Conservation (phyloP, 169 alveolate genomes). For the Neospora caninum region DNA sequence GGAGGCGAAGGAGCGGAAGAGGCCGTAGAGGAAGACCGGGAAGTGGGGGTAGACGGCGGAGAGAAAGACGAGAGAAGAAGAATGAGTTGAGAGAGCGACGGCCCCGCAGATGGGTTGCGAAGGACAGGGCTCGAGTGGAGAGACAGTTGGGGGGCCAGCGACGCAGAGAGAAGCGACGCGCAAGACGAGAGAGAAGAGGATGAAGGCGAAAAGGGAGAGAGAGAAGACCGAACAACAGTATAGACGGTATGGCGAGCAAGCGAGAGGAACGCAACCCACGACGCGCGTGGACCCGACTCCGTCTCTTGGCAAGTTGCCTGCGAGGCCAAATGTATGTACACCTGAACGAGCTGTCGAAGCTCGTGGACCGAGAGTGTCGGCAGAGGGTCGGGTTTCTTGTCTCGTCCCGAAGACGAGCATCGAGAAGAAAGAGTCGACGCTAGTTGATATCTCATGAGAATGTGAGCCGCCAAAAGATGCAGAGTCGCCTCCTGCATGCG, state of each 20-base stretch:
- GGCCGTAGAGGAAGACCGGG: not conserved
- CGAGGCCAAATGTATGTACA: not conserved
- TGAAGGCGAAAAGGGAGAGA: not conserved
- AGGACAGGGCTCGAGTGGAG: not conserved
- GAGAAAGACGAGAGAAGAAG: not conserved
- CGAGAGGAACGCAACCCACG: not conserved
- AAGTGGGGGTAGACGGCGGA: not conserved
- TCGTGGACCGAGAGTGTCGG: not conserved
- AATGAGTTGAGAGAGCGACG: not conserved
- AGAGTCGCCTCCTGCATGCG: not conserved
- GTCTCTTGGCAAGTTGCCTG: not conserved
- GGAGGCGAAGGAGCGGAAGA: not conserved
- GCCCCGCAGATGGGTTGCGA: not conserved
- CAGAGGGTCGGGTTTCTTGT: not conserved
- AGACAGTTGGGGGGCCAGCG: not conserved
- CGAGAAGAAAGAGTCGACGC: not conserved
- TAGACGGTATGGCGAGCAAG: not conserved
- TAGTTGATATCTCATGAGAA: not conserved
- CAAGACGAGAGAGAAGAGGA: not conserved
- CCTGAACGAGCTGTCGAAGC: slow-evolving; percentile 5
- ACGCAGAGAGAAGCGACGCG: not conserved
- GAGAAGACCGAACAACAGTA: not conserved
- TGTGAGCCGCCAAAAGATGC: not conserved
- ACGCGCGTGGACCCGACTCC: not conserved
- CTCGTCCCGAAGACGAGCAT: not conserved